Evolutionary conservation across 2,329 filamentous ascomycete species (phyloP), one percentile per base, ranked within the genome.

Genomic region (Microdochium paspali): DNA sequence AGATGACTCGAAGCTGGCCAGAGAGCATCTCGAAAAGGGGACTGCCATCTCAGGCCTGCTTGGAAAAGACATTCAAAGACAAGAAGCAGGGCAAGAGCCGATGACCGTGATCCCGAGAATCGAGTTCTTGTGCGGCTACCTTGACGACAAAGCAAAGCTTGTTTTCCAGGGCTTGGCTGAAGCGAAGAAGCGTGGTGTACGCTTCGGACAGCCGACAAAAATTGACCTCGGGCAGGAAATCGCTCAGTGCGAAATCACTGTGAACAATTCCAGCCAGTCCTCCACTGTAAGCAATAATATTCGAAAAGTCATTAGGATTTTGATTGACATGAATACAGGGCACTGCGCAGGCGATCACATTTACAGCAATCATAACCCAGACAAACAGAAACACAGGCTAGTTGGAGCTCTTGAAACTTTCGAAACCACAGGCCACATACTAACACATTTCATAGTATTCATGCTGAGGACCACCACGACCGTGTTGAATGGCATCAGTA

Each of bases 141-240:
- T 88, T 15, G 70, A 72, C 0, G 62, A 63, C 3, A 80, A 82
- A 56, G 79, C 82, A 10, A 72, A 72, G n/a, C 65, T 64, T 7
- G 73, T 88, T 2, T 87, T 89, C 56, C 65, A 77, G 47, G 72
- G 82, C 49, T 81, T 90, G 60, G 81, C 87, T 51, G 78, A 84
- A 63, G 78, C 83, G 6, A 77, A 89, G 65, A 74, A 79, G 56
- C 70, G 82, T 47, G 84, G 80, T 48, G 83, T 90, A 10, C 69
- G 82, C 4, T 83, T 88, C 55, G 83, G 83, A 3, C 72, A 73
- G 26, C 66, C 75, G 3, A 67, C 73, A 3, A 69, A 64, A 45
- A 56, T 82, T 4, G 64, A 67, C 2, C 50, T 76, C 10, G 67
- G 66, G 0, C 57, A 58, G 51, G 76, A 58, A 53, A 69, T 67